phyloP scores from a whole-genome alignment of 2,329 filamentous ascomycete genomes.

The Colletotrichum gloeosporioides region DNA sequence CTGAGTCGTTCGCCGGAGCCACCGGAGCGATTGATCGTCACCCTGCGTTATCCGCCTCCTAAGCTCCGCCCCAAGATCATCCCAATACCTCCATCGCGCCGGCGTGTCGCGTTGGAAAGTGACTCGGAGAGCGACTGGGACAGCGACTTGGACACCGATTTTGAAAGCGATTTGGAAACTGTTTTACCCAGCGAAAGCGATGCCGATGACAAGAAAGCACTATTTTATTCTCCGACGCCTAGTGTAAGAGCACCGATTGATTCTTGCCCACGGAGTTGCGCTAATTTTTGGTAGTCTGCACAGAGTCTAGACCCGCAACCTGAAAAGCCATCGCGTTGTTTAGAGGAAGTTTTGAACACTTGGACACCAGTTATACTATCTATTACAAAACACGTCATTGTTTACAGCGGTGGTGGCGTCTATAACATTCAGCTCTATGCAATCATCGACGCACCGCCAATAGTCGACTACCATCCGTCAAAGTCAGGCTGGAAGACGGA shows the following conservation, averaged over 20 bases:
- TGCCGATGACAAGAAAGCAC: not conserved
- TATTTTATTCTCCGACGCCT: not conserved
- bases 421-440: not conserved
- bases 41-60: not conserved
- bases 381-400: not conserved
- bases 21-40: not conserved
- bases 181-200: not conserved
- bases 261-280: not conserved
- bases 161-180: not conserved
- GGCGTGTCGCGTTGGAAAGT: not conserved
- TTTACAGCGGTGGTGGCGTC: not conserved
- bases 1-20: not conserved
- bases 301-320: not conserved
- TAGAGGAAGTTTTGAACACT: not conserved
- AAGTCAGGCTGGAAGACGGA: not conserved
- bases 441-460: not conserved
- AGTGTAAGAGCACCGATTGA: not conserved
- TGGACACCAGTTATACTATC: not conserved
- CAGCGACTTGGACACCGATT: not conserved
- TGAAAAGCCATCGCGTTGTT: not conserved
- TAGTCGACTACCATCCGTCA: not conserved
- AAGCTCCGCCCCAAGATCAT: not conserved
- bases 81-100: not conserved
- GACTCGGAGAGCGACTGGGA: not conserved
- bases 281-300: not conserved